phyloP scores from a whole-genome alignment of 306 rosid genomes.

The Quercus alba region DNA sequence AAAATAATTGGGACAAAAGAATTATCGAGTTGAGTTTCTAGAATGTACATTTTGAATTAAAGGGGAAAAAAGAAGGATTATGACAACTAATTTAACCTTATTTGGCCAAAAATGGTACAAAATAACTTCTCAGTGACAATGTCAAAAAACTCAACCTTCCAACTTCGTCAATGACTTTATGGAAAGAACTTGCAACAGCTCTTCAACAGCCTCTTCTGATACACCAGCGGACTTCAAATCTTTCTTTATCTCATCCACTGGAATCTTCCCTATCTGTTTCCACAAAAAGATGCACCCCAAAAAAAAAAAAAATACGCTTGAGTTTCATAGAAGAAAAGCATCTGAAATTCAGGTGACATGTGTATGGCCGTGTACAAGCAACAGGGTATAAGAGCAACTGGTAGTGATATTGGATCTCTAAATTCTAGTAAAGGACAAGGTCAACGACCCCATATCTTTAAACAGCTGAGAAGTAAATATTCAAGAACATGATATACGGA shows the following conservation, averaged over 20 bases:
- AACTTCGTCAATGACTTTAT: conserved; percentile 77
- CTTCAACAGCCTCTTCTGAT: conserved; percentile 68
- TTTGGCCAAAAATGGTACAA: background rate
- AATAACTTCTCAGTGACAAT: background rate
- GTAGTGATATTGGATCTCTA: conserved; percentile 8
- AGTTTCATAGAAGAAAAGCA: background rate
- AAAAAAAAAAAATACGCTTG: background rate
- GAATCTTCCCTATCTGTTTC: conserved; percentile 79
- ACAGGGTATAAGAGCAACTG: background rate
- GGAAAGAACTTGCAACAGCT: conserved; percentile 85
- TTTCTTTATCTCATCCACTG: conserved; percentile 71
- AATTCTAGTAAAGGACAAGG: conserved; percentile 3
- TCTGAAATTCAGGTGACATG: conserved; percentile 3
- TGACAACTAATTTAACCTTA: background rate
- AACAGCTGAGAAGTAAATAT: conserved; percentile 12
- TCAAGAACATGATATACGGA: background rate
- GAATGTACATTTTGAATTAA: background rate
- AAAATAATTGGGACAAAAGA: background rate
- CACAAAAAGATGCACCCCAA: background rate
- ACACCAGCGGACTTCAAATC: conserved; percentile 69
- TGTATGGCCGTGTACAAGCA: conserved; percentile 3
- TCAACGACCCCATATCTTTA: background rate
- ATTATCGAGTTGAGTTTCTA: background rate
- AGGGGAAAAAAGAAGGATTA: background rate
- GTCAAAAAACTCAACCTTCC: conserved; percentile 60